phyloP scores from a whole-genome alignment of 2,329 filamentous ascomycete genomes.

The Mycosphaerella sp. region DNA sequence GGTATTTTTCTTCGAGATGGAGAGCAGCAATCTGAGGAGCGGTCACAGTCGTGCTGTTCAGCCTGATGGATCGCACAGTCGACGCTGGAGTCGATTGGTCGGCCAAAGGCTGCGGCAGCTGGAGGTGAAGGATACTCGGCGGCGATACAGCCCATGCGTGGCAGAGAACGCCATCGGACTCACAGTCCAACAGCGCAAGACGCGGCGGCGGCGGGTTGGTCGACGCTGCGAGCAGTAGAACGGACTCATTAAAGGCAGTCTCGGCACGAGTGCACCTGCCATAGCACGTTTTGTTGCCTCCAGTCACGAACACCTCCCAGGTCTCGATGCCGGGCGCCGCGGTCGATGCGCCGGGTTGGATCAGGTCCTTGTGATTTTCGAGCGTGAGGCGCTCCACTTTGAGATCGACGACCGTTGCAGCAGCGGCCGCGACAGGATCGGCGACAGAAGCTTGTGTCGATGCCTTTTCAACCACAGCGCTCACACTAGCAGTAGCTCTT shows the following conservation, averaged over 20 bases:
- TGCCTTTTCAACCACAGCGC: conserved; percentile 48
- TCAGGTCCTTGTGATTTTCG: conserved; percentile 63
- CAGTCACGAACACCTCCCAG: conserved; percentile 69
- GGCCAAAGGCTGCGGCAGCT: conserved; percentile 52
- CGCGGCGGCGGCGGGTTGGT: conserved; percentile 61
- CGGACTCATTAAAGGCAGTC: conserved; percentile 49
- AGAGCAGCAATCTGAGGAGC: conserved; percentile 57
- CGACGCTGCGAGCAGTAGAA: conserved; percentile 51
- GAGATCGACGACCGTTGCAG: conserved; percentile 46
- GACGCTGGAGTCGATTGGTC: conserved; percentile 58
- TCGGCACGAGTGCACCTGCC: conserved; percentile 61
- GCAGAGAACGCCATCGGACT: conserved; percentile 67
- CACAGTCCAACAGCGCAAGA: conserved; percentile 66
- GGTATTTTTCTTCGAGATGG: conserved; percentile 53
- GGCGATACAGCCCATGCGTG: conserved; percentile 63
- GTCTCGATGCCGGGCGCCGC: conserved; percentile 58
- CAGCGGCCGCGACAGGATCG: conserved; percentile 28
- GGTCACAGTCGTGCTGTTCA: conserved; percentile 65
- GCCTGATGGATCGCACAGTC: conserved; percentile 56
- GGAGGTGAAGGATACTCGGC: conserved; percentile 60
- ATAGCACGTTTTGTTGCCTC: conserved; percentile 72
- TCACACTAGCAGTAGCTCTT: conserved; percentile 50
- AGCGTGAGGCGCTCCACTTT: conserved; percentile 56
- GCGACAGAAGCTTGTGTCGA: conserved; percentile 43
- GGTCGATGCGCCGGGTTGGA: conserved; percentile 56